A percentile compares a stretch with the other conserved stretches of the same genome.
These are phyloP conservation scores for Myxozyma monticola DNA, from an alignment of 805 yeast species.

Conservation along the genomic window DNA sequence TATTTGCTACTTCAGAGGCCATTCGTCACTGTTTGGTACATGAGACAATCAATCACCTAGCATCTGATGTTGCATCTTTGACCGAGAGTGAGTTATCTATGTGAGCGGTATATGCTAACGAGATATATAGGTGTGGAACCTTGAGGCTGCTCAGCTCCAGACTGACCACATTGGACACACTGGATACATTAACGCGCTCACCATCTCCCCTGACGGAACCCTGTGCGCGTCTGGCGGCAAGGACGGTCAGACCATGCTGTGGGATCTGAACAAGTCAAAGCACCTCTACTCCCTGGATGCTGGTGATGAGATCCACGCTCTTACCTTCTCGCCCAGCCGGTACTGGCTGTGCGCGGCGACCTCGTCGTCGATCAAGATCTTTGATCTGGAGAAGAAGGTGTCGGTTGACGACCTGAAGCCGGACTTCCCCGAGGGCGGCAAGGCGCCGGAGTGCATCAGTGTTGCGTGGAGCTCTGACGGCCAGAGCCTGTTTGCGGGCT, in stretches of 20 bases:
- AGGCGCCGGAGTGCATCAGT: slow-evolving; percentile 97
- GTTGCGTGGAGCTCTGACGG: slow-evolving; percentile 99
- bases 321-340: slow-evolving; percentile 99
- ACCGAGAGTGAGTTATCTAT: not conserved
- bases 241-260: slow-evolving; percentile 97
- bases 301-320: slow-evolving; percentile 95
- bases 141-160: slow-evolving; percentile 75
- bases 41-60: slow-evolving; percentile 99
- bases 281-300: slow-evolving; percentile 92
- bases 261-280: slow-evolving; percentile 88
- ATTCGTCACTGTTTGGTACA: slow-evolving; percentile 47
- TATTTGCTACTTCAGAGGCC: slow-evolving; percentile 99
- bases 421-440: slow-evolving; percentile 84
- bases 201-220: slow-evolving; percentile 99
- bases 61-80: slow-evolving; percentile 66
- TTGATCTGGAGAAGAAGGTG: slow-evolving; percentile 92
- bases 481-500: slow-evolving; percentile 99
- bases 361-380: slow-evolving; percentile 95
- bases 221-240: slow-evolving; percentile 99
- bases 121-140: slow-evolving; percentile 81
- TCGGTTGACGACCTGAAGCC: slow-evolving; percentile 97
- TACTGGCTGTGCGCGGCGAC: slow-evolving; percentile 99
- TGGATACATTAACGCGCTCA: slow-evolving; percentile 95
- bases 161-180: slow-evolving; percentile 99
- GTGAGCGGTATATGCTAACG: not conserved